These are phyloP conservation scores for Polygonum aviculare DNA, from an alignment of 148 eudicot species.

Conservation along the genomic window DNA sequence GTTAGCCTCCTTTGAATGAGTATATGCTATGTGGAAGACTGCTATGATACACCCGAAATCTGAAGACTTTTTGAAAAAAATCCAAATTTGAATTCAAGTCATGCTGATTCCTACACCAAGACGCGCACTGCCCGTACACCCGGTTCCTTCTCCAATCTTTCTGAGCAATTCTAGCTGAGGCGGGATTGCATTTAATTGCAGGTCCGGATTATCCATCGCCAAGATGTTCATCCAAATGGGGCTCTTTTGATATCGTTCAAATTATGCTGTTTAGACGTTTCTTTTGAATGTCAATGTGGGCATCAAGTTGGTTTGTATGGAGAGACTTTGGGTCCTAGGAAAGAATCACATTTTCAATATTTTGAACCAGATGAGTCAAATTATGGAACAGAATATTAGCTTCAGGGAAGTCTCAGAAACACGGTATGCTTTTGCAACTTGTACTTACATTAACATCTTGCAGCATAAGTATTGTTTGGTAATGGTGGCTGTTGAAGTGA, in stretches of 20 bases:
- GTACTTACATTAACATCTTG: neutral
- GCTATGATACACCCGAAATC: neutral
- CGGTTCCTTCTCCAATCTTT: neutral
- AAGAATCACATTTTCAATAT: neutral
- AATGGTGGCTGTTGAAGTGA: slow-evolving; percentile 10
- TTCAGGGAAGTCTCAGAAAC: neutral
- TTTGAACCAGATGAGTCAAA: neutral
- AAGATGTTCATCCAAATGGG: neutral
- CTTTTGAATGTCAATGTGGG: neutral
- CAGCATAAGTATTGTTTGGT: neutral
- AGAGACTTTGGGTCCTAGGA: neutral
- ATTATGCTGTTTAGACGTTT: neutral
- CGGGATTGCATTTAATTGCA: neutral
- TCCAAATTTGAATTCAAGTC: neutral
- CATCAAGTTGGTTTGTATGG: neutral
- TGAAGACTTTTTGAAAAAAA: neutral
- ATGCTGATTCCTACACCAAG: neutral
- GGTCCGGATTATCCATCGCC: neutral
- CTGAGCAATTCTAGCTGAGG: neutral
- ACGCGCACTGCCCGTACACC: neutral
- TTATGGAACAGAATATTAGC: neutral
- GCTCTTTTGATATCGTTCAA: neutral
- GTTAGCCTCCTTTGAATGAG: neutral
- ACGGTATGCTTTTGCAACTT: neutral
- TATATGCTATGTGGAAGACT: neutral